Evolutionary conservation across 2,329 filamentous ascomycete genomes (phyloP).

Genomic region (Thelonectria discophora): DNA sequence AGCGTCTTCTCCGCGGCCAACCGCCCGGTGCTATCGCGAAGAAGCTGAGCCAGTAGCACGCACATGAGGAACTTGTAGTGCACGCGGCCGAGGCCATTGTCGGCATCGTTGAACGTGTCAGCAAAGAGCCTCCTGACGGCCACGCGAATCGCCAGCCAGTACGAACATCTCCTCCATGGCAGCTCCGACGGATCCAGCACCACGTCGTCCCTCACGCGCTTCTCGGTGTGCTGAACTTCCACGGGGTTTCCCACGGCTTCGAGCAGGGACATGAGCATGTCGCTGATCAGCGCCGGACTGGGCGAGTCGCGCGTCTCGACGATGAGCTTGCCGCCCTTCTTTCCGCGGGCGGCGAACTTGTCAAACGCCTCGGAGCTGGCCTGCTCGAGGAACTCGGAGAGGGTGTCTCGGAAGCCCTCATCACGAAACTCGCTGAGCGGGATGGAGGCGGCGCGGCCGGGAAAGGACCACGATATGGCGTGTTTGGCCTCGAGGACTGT

Average conservation of each 20-base stretch:
- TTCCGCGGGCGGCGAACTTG: constrained; percentile 58
- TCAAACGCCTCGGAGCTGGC: constrained; percentile 63
- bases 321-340: constrained; percentile 60
- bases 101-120: constrained; percentile 46
- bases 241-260: constrained; percentile 59
- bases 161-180: constrained; percentile 70
- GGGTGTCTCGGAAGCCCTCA: constrained; percentile 53
- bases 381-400: constrained; percentile 64
- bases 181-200: constrained; percentile 54
- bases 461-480: constrained; percentile 69
- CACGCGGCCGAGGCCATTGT: constrained; percentile 44
- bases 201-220: constrained; percentile 71
- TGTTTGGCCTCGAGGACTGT: constrained; percentile 60
- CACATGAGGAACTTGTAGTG: constrained; percentile 69
- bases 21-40: constrained; percentile 48
- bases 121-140: constrained; percentile 61
- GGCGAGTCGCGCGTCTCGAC: constrained; percentile 66
- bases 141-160: constrained; percentile 71
- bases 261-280: constrained; percentile 68
- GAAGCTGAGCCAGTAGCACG: constrained; percentile 55
- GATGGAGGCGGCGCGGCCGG: constrained; percentile 60
- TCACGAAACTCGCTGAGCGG: constrained; percentile 44
- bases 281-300: constrained; percentile 65
- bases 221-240: constrained; percentile 54
- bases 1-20: constrained; percentile 33